Base-by-base conservation (phyloP, 768 basidiomycete genomes). In the Phylloporus scabripes region DNA sequence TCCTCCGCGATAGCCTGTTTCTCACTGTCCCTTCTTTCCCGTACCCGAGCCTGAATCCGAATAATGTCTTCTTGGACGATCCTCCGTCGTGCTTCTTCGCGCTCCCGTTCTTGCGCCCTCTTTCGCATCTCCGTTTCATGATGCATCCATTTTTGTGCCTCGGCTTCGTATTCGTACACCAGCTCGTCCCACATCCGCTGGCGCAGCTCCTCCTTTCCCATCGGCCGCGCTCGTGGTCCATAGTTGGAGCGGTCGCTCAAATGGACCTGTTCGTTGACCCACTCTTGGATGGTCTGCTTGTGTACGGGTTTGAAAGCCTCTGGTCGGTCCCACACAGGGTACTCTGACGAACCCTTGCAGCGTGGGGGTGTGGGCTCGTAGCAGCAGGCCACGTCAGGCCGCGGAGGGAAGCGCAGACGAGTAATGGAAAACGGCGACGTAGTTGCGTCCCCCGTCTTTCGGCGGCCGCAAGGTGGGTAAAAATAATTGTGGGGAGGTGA, bases 221-320 rank as follows among this genome's bases (percentile, higher is more conserved):
- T 52, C 52, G 60, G 53, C 21, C 58, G 56, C 40, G 42, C 53
- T 52, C 63, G 48, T 52, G 62, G 52, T 46, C 52, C 56, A 32
- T 59, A 52, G 57, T 62, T 60, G 54, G 66, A 56, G 48, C 61
- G 57, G 33, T 68, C 66, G 9, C 58, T 52, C 34, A 70, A 57
- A 51, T 76, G 67, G 42, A 73, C 61, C 63, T 80, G 82, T 55
- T 81, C 74, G 41, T 74, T 64, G 42, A 86, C 78, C 85, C 87
- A 87, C 46, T 77, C 74, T 46, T 83, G 79, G 28, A 80, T 81
- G 56, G 74, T 78, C 59, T 71, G 71, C 53, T 70, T 73, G 52
- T 72, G 69, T 49, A 70, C 70, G 48, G 71, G 68, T 39, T 69
- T 69, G 49, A 69, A 61, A 37, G 69, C 65, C 54, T 79, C 77